These are phyloP conservation scores for Iris macrosiphon DNA, from an alignment of 106 monocot genomes.

Conservation along the genomic window DNA sequence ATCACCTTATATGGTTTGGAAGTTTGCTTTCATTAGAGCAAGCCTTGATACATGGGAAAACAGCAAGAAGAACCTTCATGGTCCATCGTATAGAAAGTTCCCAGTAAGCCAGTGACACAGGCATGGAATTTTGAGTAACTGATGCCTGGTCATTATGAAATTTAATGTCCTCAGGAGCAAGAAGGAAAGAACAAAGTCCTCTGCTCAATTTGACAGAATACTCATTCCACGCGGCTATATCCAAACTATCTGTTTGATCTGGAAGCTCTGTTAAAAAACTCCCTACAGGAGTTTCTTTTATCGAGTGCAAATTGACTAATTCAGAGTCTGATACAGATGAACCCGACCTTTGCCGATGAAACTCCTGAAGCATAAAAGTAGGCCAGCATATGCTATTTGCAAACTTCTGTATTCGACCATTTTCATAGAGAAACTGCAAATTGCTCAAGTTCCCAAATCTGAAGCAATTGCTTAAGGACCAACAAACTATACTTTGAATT, in stretches of 20 bases:
- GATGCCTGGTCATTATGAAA: constrained; percentile 21
- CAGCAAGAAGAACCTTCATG: constrained; percentile 75
- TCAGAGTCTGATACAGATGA: constrained; percentile 18
- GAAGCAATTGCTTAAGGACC: constrained; percentile 37
- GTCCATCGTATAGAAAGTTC: constrained; percentile 88
- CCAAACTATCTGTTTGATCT: constrained; percentile 20
- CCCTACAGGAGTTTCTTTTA: constrained; percentile 11
- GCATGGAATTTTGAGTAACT: constrained; percentile 38
- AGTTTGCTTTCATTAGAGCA: constrained; percentile 58
- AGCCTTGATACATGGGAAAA: constrained; percentile 94
- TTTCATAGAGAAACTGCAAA: constrained; percentile 95
- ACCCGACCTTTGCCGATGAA: constrained; percentile 14
- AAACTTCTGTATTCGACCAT: constrained; percentile 96
- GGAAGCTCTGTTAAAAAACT: constrained; percentile 1
- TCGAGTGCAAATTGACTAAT: constrained; percentile 1
- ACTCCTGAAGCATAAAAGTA: constrained; percentile 84
- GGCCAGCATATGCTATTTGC: constrained; percentile 98
- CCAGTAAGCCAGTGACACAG: constrained; percentile 69
- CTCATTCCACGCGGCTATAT: constrained; percentile 47
- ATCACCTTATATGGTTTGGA: constrained; percentile 80
- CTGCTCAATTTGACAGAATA: constrained; percentile 63
- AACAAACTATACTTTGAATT: constrained; percentile 7
- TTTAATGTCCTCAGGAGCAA: constrained; percentile 56
- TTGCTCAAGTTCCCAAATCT: constrained; percentile 92
- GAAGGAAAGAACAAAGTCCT: constrained; percentile 88